These are phyloP conservation scores for Aspergillus hiratsukae DNA, from an alignment of 2,329 filamentous ascomycete species.

Conservation along the genomic window DNA sequence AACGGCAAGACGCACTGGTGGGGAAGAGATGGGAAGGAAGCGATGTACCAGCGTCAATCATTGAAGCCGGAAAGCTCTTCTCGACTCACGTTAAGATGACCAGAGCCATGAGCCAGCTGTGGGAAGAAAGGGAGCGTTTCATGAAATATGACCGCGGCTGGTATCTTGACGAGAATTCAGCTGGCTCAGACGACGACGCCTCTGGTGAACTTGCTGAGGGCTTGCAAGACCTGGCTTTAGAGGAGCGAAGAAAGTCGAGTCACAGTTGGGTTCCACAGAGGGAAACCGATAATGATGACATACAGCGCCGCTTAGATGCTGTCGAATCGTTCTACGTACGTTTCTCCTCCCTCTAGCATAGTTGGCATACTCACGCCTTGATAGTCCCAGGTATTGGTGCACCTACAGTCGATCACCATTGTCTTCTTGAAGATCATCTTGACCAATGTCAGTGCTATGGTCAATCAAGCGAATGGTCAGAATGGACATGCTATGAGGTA, in stretches of 20 bases:
- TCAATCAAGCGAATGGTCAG: conserved; percentile 53
- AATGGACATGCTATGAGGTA: conserved; percentile 45
- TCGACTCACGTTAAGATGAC: conserved; percentile 87
- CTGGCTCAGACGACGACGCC: conserved; percentile 31
- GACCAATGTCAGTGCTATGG: conserved; percentile 79
- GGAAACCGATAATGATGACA: conserved; percentile 35
- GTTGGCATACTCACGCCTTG: background rate
- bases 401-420: conserved; percentile 88
- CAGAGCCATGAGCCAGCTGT: conserved; percentile 83
- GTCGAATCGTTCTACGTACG: conserved; percentile 84
- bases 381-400: conserved; percentile 70
- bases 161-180: conserved; percentile 51
- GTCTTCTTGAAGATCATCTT: conserved; percentile 86
- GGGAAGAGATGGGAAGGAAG: conserved; percentile 89
- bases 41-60: conserved; percentile 85
- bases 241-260: conserved; percentile 11
- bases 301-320: conserved; percentile 58
- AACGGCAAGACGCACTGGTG: conserved; percentile 72
- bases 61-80: conserved; percentile 91
- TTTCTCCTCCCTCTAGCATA: conserved; percentile 18
- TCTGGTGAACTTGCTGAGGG: conserved; percentile 40
- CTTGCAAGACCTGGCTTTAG: conserved; percentile 18
- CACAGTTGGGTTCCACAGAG: conserved; percentile 15
- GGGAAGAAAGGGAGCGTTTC: conserved; percentile 88
- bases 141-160: conserved; percentile 91